These are phyloP conservation scores for Hymenoscyphus repandus DNA, from an alignment of 2,329 filamentous ascomycete genomes.

Conservation along the genomic window DNA sequence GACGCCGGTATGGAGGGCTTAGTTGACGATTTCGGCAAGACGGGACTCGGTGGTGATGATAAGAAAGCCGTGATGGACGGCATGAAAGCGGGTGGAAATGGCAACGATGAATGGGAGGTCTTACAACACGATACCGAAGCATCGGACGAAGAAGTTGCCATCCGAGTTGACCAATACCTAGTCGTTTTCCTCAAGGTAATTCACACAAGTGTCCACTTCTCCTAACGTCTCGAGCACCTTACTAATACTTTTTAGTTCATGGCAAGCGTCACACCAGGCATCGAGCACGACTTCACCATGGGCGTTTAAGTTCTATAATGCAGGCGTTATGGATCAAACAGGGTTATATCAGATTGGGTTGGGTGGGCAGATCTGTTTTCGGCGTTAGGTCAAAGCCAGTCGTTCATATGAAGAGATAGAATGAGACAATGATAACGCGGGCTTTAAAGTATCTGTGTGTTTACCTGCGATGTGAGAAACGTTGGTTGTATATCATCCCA, in stretches of 20 bases:
- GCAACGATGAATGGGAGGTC: conserved; percentile 61
- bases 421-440: too few relatives aligned
- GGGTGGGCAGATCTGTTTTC: neutral
- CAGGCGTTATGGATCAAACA: neutral
- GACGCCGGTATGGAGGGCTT: conserved; percentile 73
- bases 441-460: too few relatives aligned
- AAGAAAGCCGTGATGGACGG: conserved; percentile 32
- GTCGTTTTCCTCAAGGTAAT: conserved; percentile 77
- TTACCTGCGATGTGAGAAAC: too few relatives aligned
- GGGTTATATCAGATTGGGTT: conserved; percentile 1
- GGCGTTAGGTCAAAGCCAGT: neutral
- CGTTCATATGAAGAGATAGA: too few relatives aligned
- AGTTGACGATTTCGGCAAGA: conserved; percentile 70
- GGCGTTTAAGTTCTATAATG: conserved; percentile 53
- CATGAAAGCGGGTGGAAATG: conserved; percentile 44
- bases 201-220: neutral
- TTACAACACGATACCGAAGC: conserved; percentile 53
- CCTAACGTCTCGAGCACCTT: neutral
- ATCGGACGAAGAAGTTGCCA: conserved; percentile 71
- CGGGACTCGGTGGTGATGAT: conserved; percentile 52
- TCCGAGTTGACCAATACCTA: conserved; percentile 82
- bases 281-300: conserved; percentile 98
- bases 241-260: conserved; percentile 56
- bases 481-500: too few relatives aligned
- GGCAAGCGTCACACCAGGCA: conserved; percentile 88